Evolutionary conservation across 345 rosid species (phyloP).

Genomic region (Acer saccharum): DNA sequence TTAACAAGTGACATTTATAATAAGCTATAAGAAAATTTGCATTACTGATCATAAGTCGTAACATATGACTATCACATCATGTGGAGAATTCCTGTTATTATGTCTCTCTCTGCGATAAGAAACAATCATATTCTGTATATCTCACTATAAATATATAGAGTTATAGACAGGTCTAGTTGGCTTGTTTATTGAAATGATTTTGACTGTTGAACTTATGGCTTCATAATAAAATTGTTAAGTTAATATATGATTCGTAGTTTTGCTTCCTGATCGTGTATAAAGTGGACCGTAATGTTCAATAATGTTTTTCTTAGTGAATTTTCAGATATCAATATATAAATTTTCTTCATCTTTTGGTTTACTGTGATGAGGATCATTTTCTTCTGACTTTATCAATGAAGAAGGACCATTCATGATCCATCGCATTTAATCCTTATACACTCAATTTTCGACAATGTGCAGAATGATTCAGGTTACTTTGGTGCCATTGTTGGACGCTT

Average conservation of each 20-base stretch:
- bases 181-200: neutral
- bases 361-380: neutral
- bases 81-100: neutral
- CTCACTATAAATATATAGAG: neutral
- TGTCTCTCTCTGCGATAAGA: neutral
- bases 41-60: neutral
- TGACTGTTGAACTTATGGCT: neutral
- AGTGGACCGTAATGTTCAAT: neutral
- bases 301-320: neutral
- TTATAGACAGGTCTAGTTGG: neutral
- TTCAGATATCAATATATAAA: neutral
- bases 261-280: neutral
- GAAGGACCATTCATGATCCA: neutral
- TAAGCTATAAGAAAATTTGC: neutral
- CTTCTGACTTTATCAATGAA: neutral
- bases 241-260: neutral
- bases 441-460: conserved; percentile 6
- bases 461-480: conserved; percentile 65
- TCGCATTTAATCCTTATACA: neutral
- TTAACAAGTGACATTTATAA: neutral
- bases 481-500: conserved; percentile 86
- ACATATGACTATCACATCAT: neutral
- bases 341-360: neutral
- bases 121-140: neutral
- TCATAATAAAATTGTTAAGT: neutral